Evolutionary conservation across 768 basidiomycete genomes (phyloP), one percentile per base, ranked within the genome.

Genomic region (Pleurotus cornucopiae): DNA sequence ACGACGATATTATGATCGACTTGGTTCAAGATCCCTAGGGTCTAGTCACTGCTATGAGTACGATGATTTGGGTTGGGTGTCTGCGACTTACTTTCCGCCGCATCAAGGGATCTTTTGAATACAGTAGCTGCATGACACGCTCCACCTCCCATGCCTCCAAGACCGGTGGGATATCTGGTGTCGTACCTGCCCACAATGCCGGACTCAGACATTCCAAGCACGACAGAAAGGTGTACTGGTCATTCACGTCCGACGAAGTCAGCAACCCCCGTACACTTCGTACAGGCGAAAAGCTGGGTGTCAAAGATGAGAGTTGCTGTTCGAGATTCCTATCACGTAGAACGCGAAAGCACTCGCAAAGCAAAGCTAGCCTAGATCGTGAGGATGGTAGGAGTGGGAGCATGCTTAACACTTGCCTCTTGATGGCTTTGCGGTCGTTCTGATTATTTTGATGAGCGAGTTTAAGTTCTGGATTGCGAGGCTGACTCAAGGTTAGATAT

Each of bases 111-210:
- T 93, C 91, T 1, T 75, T 67, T 2, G 81, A 83, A 57, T 85
- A 79, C 23, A 93, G 70, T 13, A 88, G 68, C 57, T 76, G 78
- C 83, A 93, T 88, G 18, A 92, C 73, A 34, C 74, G 73, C 49
- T 85, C 85, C 39, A 93, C 89, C 52, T 92, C 90, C 77, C 79
- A 80, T 54, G 74, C 81, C n/a, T 89, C 85, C 46, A 92, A 67
- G 6, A 82, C 69, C 1, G 83, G 72, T 37, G 78, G 76, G 16
- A 78, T 67, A 4, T 77, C 75, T 3, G 75, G 67, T 5, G 66
- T 70, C 6, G 78, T 83, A 11, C 89, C 91, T 5, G 88, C 86
- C 91, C 91, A 93, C 18, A 82, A 60, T 16, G 65, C 66, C 5
- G 82, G 77, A 60, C 85, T 78, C 11, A 90, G 59, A 40, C 76